Evolutionary conservation across 2,329 filamentous ascomycete species (phyloP), one percentile per base, ranked within the genome.

Genomic region (Bipolaris oryzae): DNA sequence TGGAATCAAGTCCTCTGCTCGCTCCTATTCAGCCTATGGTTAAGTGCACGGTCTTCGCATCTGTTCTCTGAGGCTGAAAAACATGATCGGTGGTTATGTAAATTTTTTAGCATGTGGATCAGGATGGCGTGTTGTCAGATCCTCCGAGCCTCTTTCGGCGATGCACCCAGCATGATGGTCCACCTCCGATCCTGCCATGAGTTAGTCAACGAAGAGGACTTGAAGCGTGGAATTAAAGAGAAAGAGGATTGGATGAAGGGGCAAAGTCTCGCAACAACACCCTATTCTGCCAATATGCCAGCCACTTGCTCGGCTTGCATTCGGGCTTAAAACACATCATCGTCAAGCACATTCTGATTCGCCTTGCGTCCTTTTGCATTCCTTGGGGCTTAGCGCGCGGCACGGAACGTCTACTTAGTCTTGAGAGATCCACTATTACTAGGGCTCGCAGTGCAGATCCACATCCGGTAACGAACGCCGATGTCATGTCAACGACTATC

Each of bases 361-460:
- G 7, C 25, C n/a, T 18, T 11, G 23, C 23, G 9, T 31, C 25
- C 6, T 15, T 44, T 28, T 44, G 10, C 5, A 4, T n/a, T 23
- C 10, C n/a, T 43, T 28, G 7, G 21, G 18, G 42, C 16, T 16
- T 28, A 44, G 23, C n/a, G 23, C 50, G 41, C 50, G 50, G 50
- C n/a, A 45, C 50, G 50, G 50, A 37, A 52, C 50, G 33, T 52
- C 39, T 33, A 25, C 23, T 25, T 25, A 45, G 18, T 28, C 39
- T 21, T 37, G 33, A 41, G 38, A 31, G 50, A 39, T 52, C 33
- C 16, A 10, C 13, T 15, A 50, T 38, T 20, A 39, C 23, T 28
- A 52, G 31, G 31, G 39, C 15, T 25, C 31, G 38, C 9, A 21
- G 31, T 25, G 41, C 7, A 7, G 41, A 21, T 28, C 43, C 33